Evolutionary conservation across 371 early-diverging fungal species (phyloP).

Genomic region (Batrachochytrium dendrobatidis): DNA sequence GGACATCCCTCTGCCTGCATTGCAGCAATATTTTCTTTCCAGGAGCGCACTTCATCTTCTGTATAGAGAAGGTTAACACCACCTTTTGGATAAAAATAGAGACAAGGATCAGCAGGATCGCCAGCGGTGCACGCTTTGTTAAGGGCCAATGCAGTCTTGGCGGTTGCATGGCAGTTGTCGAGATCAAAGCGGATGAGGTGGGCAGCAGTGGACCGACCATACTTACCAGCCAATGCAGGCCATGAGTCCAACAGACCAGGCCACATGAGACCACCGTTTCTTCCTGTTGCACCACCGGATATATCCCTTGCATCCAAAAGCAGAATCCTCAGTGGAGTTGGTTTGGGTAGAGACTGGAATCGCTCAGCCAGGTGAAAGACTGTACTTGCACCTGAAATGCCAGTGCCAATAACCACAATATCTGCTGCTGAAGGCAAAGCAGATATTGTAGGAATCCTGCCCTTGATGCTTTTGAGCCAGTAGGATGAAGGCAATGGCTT

Average conservation of each 20-base stretch:
- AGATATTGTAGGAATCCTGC: slow-evolving; percentile 13
- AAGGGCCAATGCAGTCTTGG: slow-evolving; percentile 21
- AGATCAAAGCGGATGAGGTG: slow-evolving; percentile 32
- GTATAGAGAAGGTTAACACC: slow-evolving; percentile 28
- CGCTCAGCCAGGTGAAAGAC: slow-evolving; percentile 22
- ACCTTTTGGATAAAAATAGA: slow-evolving; percentile 34
- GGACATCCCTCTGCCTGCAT: slow-evolving; percentile 21
- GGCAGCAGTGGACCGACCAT: slow-evolving; percentile 27
- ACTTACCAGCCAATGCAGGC: slow-evolving; percentile 14
- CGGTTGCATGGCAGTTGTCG: slow-evolving; percentile 21
- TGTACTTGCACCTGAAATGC: slow-evolving; percentile 14
- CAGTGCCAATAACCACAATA: slow-evolving; percentile 39
- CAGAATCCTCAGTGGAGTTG: too few relatives aligned
- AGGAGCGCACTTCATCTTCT: slow-evolving; percentile 21
- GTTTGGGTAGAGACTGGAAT: too few relatives aligned
- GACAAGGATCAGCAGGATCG: slow-evolving; percentile 30
- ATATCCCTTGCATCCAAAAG: slow-evolving; percentile 41
- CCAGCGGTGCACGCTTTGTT: too few relatives aligned
- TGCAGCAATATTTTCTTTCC: slow-evolving; percentile 17
- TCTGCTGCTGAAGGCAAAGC: slow-evolving; percentile 27
- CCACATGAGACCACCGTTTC: slow-evolving; percentile 48
- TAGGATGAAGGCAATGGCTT: slow-evolving; percentile 18
- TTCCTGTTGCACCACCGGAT: slow-evolving; percentile 47
- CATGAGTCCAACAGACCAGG: slow-evolving; percentile 35
- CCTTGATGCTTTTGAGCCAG: slow-evolving; percentile 33